Evolutionary conservation across 2,329 filamentous ascomycete species (phyloP), one percentile per base, ranked within the genome.

Genomic region (Plectosphaerella sp.): DNA sequence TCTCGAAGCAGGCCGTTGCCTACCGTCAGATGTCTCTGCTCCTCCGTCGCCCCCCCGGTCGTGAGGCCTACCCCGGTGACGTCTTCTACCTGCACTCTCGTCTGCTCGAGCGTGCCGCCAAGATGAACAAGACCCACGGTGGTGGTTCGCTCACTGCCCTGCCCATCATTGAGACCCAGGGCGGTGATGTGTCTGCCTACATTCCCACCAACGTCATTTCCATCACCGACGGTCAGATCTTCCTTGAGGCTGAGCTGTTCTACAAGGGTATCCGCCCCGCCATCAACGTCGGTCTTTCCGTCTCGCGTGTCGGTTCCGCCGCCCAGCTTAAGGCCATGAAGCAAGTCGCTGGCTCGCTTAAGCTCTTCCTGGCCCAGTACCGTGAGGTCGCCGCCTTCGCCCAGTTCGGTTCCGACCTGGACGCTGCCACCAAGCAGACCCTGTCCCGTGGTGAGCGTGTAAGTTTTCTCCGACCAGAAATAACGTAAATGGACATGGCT

Each of bases 281-380:
- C 80, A 99, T 99, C 78, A 99, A 99, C 86, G 94, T 99, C 89
- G 94, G 94, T 94, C 90, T 99, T 67, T 99, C 94, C 69, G 94
- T 99, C 67, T 99, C 94, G 65, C 94, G 94, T 90, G 94, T 99
- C 87, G 94, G 94, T 75, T 99, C 94, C 71, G 91, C 94, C 74
- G 94, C 94, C 73, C 94, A 99, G 86, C 86, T 97, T 76, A 99
- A 97, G 90, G 92, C 94, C 80, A 99, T 99, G 94, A 99, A 99
- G 87, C 94, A 99, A 84, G 94, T 99, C 67, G 94, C 94, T 70
- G 94, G 94, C 86, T 97, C 93, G 65, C 84, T 99, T 72, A 99
- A 99, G 87, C 91, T 99, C 67, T 99, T 97, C 91, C 90, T 99
- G 89, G 94, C 94, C 68, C 94, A 99, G 83, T 99, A 99, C 87